phyloP scores from a whole-genome alignment of 257 asterid genomes.

The Misopates orontium region DNA sequence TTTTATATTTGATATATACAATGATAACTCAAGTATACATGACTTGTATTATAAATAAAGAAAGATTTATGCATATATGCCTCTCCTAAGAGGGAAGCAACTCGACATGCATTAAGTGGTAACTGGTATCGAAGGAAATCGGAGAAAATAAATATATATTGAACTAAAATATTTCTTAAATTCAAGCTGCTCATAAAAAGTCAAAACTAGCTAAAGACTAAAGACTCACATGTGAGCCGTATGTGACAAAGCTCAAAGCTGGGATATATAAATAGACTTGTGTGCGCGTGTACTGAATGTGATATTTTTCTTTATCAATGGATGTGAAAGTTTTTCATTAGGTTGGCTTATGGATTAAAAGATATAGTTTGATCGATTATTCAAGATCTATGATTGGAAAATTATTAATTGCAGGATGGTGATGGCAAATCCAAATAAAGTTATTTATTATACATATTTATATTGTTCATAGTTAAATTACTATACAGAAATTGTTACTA shows the following conservation, averaged over 20 bases:
- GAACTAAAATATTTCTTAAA: too few relatives aligned
- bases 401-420: background rate
- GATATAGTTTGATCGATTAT: background rate
- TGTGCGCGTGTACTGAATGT: background rate
- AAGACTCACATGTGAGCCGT: slow-evolving; percentile 24
- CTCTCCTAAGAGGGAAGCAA: slow-evolving; percentile 14
- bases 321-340: background rate
- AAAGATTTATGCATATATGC: slow-evolving; percentile 4
- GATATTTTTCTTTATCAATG: background rate
- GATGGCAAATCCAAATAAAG: too few relatives aligned
- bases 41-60: too few relatives aligned
- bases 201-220: slow-evolving; percentile 24
- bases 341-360: too few relatives aligned
- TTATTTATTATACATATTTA: too few relatives aligned
- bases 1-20: too few relatives aligned
- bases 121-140: background rate
- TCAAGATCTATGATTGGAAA: background rate
- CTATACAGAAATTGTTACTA: too few relatives aligned
- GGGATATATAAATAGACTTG: slow-evolving; percentile 12
- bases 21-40: too few relatives aligned
- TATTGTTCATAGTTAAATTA: too few relatives aligned
- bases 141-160: background rate
- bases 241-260: slow-evolving; percentile 14
- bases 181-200: too few relatives aligned
- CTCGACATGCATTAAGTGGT: slow-evolving; percentile 20